Evolutionary conservation across 2,329 filamentous ascomycete genomes (phyloP).

Genomic region (Pseudopyricularia cyperi): DNA sequence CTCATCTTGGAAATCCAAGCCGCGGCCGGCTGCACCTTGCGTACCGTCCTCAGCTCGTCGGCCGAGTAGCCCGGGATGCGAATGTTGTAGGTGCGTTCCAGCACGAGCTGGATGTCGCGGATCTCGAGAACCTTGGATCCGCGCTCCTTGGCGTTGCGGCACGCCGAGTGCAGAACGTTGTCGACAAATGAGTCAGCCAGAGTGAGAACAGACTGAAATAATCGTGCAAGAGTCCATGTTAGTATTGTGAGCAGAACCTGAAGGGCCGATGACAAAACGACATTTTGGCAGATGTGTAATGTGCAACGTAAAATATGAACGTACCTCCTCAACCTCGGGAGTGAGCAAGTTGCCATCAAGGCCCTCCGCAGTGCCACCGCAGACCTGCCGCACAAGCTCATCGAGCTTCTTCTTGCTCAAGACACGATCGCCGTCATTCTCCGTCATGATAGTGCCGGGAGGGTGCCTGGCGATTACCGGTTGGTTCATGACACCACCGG

Average conservation of each 20-base stretch:
- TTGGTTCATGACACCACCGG: slow-evolving; percentile 75
- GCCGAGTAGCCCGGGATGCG: slow-evolving; percentile 88
- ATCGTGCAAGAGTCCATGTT: neutral
- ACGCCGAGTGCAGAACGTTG: slow-evolving; percentile 74
- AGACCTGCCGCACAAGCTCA: slow-evolving; percentile 87
- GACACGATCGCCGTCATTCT: slow-evolving; percentile 83
- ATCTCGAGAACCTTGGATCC: slow-evolving; percentile 84
- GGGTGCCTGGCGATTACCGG: slow-evolving; percentile 74
- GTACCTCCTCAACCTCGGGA: slow-evolving; percentile 90
- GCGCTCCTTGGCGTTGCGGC: slow-evolving; percentile 84
- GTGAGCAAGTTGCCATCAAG: slow-evolving; percentile 66
- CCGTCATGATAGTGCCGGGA: slow-evolving; percentile 56
- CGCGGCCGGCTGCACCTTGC: slow-evolving; percentile 78
- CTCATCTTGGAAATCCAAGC: slow-evolving; percentile 97
- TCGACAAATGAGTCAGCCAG: slow-evolving; percentile 94
- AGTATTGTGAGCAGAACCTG: neutral
- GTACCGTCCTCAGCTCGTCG: slow-evolving; percentile 86
- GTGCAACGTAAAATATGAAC: slow-evolving; percentile 9
- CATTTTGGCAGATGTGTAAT: neutral
- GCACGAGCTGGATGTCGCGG: slow-evolving; percentile 69
- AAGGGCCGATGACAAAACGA: neutral
- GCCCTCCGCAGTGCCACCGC: slow-evolving; percentile 62
- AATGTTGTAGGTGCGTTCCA: slow-evolving; percentile 80
- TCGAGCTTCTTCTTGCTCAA: slow-evolving; percentile 98
- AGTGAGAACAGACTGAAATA: slow-evolving; percentile 61